Evolutionary conservation across 495 filamentous ascomycete genomes (phyloP), one percentile per base, ranked within the genome.

Genomic region (Neurospora sp.): DNA sequence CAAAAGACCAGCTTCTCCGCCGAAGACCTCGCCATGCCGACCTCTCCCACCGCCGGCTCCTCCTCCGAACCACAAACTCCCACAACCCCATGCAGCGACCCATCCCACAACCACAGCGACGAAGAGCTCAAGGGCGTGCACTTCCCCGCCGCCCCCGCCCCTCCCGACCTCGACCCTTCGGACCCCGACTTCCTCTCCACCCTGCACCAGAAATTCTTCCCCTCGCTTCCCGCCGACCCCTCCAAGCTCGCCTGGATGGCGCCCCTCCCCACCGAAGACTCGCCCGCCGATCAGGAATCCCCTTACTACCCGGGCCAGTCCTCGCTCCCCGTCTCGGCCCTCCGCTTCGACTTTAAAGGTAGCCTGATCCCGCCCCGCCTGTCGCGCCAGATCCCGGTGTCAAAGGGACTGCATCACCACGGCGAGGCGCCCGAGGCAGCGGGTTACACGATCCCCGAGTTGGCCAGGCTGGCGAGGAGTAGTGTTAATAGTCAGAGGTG

Each of bases 181-280:
- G 91, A 92, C 69, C 90, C 93, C 0, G 87, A 91, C 75, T 98
- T 99, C 84, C 90, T 97, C 69, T 80, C 85, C 31, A 89, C 91
- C 72, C 88, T 99, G 10, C 94, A 97, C 85, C 80, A 87, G 1
- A 97, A 95, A 81, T 99, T 96, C 87, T 99, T 97, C 85, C 95
- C 96, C 22, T 84, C 88, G 72, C 90, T 97, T 3, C 87, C 95
- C 16, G 86, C 92, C 68, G 93, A 98, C 82, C 94, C 95, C 0
- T 89, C 91, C 37, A 89, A 91, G 14, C 87, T 99, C 4, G 91
- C 93, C 22, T 99, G 96, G 96, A 94, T 98, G 87, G 87, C 90
- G 44, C 90, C 92, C 16, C 78, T 91, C 42, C 86, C 90, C 10
- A 85, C 88, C 3, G 78, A 85, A 38, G 83, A 88, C 74, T 86